Evolutionary conservation across 805 yeast genomes (phyloP), one percentile per base, ranked within the genome.

Genomic region (Wickerhamomyces bovis): DNA sequence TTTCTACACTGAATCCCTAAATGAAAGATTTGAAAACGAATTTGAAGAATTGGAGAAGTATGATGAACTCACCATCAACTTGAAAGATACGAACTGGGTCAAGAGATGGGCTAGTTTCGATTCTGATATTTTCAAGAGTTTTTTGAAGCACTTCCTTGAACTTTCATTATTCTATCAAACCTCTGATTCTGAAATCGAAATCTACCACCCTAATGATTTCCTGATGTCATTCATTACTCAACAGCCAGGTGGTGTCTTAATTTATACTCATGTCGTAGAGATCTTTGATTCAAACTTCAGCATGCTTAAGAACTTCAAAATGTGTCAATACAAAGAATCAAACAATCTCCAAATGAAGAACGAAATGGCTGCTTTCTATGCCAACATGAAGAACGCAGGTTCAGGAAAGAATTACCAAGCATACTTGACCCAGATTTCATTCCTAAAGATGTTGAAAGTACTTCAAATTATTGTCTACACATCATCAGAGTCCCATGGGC

Each of bases 51-150:
- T 48, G 18, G 46, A 42, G n/a, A 39, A 40, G 4, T 11, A 48
- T 76, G 80, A 41, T 57, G 69, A 46, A 8, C 33, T 57, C 3
- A 21, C 19, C 4, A 50, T 60, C 13, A 81, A 81, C 49, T 80
- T 85, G 9, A 73, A 67, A 48, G 86, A 84, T 6, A 56, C 70
- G 22, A 42, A 52, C 5, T 81, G 88, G 88, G 82, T 79, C 10
- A 66, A 72, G 47, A 67, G 80, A 53, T 82, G 87, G 87, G 69
- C 74, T 45, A 66, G 72, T 43, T 65, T 74, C 47, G 84, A 79
- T 50, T 68, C 78, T 45, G 82, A 79, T 53, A 65, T 81, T 3
- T 81, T 81, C 62, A 71, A 74, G 49, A 77, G 85, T 1, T 82
- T 82, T 51, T 65, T 81, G 42, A 73, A 83, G 49, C 86, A 82